phyloP scores from a whole-genome alignment of 2,329 filamentous ascomycete genomes.

The Aspergillus ruber region DNA sequence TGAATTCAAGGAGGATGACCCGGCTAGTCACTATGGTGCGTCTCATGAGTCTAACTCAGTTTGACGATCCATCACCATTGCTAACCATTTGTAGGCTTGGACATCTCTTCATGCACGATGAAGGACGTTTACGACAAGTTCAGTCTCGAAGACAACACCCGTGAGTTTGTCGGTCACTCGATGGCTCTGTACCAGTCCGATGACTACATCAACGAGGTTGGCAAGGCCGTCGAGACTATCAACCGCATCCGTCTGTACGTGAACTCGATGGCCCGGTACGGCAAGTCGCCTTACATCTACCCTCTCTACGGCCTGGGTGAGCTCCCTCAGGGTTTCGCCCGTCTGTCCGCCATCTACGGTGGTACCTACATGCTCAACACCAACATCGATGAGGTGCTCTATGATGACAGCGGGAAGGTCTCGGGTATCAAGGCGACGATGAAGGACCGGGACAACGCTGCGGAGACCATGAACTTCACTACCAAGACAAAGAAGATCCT shows the following conservation, averaged over 20 bases:
- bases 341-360: constrained; percentile 95
- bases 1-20: constrained; percentile 72
- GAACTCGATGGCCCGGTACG: constrained; percentile 94
- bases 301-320: constrained; percentile 95
- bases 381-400: constrained; percentile 79
- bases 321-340: constrained; percentile 94
- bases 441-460: constrained; percentile 71
- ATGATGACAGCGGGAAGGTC: constrained; percentile 72
- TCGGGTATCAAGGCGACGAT: constrained; percentile 95
- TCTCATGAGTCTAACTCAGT: constrained; percentile 6
- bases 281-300: constrained; percentile 99
- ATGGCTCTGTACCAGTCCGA: constrained; percentile 96
- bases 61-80: not conserved
- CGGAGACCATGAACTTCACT: constrained; percentile 77
- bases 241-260: constrained; percentile 93
- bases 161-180: constrained; percentile 94
- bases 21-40: constrained; percentile 82
- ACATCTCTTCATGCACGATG: constrained; percentile 76
- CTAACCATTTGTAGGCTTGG: constrained; percentile 56
- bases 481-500: constrained; percentile 96
- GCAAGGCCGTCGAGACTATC: constrained; percentile 75
- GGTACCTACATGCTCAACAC: constrained; percentile 99
- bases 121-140: constrained; percentile 99
- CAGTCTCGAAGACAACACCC: constrained; percentile 77
- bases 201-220: constrained; percentile 68